Base-by-base conservation (phyloP, 768 basidiomycete genomes). In the Hebeloma cylindrosporum region DNA sequence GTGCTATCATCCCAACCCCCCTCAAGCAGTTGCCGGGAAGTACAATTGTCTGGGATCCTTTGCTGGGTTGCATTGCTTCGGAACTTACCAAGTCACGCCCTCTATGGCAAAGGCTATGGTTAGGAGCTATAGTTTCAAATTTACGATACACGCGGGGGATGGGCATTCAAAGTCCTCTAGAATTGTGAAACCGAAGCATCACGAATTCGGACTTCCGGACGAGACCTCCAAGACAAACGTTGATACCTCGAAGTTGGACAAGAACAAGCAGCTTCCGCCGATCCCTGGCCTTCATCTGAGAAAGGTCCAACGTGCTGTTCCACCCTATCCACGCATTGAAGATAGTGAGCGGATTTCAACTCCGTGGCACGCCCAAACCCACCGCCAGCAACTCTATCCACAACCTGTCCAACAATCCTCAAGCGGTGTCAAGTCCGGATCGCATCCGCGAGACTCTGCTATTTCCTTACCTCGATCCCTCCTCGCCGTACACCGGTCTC, bases 1-100 rank as follows among this genome's bases (percentile, higher is more conserved):
- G 14, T 69, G 67, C 51, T 30, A 31, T 7, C 60, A 50, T 33
- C 47, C 56, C 18, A 69, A 69, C 47, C 54, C 56, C 7, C 63
- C 64, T 25, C 66, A 69, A 41, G 55, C 54, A 8, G 60, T 45
- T 7, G 45, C 56, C 23, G 67, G 67, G 8, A 45, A 31, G 3
- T 69, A 65, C 44, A 45, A 54, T 20, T 69, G 67, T 49, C 47
- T 49, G 21, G 58, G 57, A 17, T 29, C 30, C 18, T 26, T 38
- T 9, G 43, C 45, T 7, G 59, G 55, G 13, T 47, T 44, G 35
- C 45, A 21, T 40, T 62, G 60, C 42, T 46, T 56, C 14, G 63
- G 62, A 14, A 56, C 52, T 3, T 64, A 63, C 45, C 46, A 16
- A 6, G 40, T 43, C 31, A 40, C 37, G 17, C 7, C 27, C 13